Evolutionary conservation across 805 yeast genomes (phyloP).

Genomic region (Candida tammaniensis): DNA sequence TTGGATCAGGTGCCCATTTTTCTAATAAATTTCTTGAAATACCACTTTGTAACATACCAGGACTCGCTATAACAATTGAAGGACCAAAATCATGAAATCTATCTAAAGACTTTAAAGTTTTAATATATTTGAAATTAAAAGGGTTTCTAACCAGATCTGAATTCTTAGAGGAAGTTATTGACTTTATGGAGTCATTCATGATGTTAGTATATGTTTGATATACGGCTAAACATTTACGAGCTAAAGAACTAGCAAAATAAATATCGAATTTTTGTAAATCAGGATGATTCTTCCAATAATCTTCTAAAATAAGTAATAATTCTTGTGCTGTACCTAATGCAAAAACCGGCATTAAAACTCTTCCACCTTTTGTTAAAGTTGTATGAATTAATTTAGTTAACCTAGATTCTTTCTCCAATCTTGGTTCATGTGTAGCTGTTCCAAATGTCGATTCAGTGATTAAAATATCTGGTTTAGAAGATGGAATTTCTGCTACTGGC

Average conservation of each 20-base stretch:
- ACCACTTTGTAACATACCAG: slow-evolving; percentile 98
- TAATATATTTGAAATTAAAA: slow-evolving; percentile 82
- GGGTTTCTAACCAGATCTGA: slow-evolving; percentile 56
- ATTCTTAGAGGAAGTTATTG: slow-evolving; percentile 40
- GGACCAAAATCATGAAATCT: slow-evolving; percentile 92
- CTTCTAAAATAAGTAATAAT: slow-evolving; percentile 82
- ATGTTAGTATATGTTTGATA: slow-evolving; percentile 94
- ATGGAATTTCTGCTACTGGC: slow-evolving; percentile 93
- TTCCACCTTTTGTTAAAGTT: slow-evolving; percentile 83
- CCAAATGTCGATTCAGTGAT: slow-evolving; percentile 97
- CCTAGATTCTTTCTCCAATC: slow-evolving; percentile 78
- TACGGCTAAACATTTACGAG: slow-evolving; percentile 95
- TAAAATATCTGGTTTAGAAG: slow-evolving; percentile 78
- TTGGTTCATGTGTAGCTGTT: slow-evolving; percentile 93
- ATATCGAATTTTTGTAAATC: slow-evolving; percentile 81
- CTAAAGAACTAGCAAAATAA: slow-evolving; percentile 89
- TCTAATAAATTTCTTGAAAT: slow-evolving; percentile 87
- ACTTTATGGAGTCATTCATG: slow-evolving; percentile 92
- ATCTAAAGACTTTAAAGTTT: slow-evolving; percentile 75
- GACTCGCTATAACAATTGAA: slow-evolving; percentile 93
- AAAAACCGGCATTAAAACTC: slow-evolving; percentile 89
- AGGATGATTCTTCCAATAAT: slow-evolving; percentile 84
- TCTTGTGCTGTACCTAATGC: slow-evolving; percentile 98
- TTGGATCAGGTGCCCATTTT: slow-evolving; percentile 96
- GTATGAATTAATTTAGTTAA: slow-evolving; percentile 80